These are phyloP conservation scores for Pleodorina starrii DNA, from an alignment of 139 green algal genomes.

Conservation along the genomic window DNA sequence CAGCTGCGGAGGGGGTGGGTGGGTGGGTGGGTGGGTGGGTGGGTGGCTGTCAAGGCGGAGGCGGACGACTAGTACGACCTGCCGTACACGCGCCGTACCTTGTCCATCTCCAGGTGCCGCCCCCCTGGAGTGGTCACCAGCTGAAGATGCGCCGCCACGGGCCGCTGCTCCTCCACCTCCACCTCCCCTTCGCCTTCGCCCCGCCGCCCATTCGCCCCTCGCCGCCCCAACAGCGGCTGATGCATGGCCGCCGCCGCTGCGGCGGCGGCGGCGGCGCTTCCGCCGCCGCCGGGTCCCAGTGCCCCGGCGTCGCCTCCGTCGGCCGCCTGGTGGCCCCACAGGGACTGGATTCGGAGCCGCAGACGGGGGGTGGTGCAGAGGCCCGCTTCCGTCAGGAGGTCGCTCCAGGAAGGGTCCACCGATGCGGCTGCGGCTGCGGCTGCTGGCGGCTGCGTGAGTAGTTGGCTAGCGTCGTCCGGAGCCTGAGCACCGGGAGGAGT, in stretches of 20 bases:
- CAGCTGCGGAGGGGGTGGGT: background rate
- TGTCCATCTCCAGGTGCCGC: background rate
- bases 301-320: background rate
- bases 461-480: too few relatives aligned
- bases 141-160: slow-evolving; percentile 11
- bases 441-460: background rate
- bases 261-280: background rate
- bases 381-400: background rate
- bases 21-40: background rate
- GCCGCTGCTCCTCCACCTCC: background rate
- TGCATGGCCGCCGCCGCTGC: background rate
- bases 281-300: background rate
- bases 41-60: background rate
- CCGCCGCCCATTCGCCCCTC: background rate
- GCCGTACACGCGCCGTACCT: background rate
- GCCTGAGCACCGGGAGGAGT: too few relatives aligned
- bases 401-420: background rate
- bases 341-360: slow-evolving; percentile 20
- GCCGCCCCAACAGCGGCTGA: background rate
- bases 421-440: background rate
- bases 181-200: too few relatives aligned
- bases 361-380: background rate
- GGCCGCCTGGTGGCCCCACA: background rate
- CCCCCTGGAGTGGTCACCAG: background rate
- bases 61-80: background rate